Base-by-base conservation (phyloP, 306 rosid genomes). In the Ochetophila trinervis region DNA sequence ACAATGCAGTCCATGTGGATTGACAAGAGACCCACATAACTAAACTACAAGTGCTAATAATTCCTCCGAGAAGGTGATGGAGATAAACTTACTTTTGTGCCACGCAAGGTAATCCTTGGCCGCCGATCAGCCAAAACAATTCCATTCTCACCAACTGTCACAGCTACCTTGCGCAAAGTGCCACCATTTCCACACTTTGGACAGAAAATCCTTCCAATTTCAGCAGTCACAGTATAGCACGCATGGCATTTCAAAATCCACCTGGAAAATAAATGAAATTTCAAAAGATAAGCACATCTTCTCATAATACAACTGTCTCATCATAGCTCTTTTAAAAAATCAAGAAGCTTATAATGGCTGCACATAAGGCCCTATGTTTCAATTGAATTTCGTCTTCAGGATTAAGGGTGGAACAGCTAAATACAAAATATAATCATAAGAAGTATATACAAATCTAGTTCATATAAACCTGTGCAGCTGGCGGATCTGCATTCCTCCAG, bases 171-270 rank as follows among this genome's bases (percentile, higher is more conserved):
- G 35, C 89, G 91, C 75, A 94, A 76, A 73, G 97, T 94, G 62
- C 97, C 99, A 66, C 99, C 99, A 74, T 90, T 94, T 75, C 99
- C 99, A 79, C 99, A 90, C 63, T 90, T 90, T 2, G 97, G 96
- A 72, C 99, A 88, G 79, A 94, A 90, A 51, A 94, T 86, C 76
- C 84, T 90, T 72, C 91, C 96, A 69, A 83, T 82, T 69, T 90
- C 99, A 67, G 84, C 85, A 54, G 97, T 94, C 62, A 90, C 90
- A 20, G 85, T 60, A 62, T 75, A 82, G 76, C 99, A 94, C 45
- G 97, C 97, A 76, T 90, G 99, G 63, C 97, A 94, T 79, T 84
- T 90, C 42, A 88, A 88, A 71, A 94, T 84, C 99, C 99, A 94
- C 88, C 96, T 90, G 84, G 36, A 68, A n/a, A 53, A 68, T 66